phyloP scores from a whole-genome alignment of 768 basidiomycete genomes.

The Chiua virens region DNA sequence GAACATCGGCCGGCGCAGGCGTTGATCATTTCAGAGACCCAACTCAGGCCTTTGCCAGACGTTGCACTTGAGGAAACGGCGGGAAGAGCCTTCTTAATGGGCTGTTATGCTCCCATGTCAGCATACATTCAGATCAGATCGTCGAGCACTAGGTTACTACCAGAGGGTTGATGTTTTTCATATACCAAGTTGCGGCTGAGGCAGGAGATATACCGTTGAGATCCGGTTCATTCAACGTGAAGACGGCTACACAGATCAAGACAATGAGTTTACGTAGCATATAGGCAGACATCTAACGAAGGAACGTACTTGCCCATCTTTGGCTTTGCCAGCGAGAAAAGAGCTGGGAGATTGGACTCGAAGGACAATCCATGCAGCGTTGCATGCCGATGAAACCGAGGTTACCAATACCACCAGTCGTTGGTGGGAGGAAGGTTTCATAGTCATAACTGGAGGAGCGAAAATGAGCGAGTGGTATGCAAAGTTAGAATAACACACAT shows the following conservation, averaged over 20 bases:
- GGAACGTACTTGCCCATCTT: conserved; percentile 32
- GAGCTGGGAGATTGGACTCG: conserved; percentile 35
- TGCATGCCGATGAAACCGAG: no score
- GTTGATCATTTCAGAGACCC: conserved; percentile 35
- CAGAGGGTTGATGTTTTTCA: conserved; percentile 35
- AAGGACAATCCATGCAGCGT: conserved; percentile 31
- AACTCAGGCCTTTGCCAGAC: conserved; percentile 34
- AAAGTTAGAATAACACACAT: conserved; percentile 23
- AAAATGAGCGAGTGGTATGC: neutral
- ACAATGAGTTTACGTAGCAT: neutral
- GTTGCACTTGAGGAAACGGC: conserved; percentile 10
- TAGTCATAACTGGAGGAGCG: conserved; percentile 34
- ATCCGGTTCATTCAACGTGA: conserved; percentile 19
- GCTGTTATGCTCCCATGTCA: conserved; percentile 14
- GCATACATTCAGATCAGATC: neutral
- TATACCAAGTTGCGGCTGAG: conserved; percentile 38
- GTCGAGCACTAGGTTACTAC: conserved; percentile 15
- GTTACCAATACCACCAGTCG: no score
- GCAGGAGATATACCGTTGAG: conserved; percentile 26
- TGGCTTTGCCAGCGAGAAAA: conserved; percentile 32
- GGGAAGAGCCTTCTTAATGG: conserved; percentile 37
- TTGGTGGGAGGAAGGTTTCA: conserved; percentile 32
- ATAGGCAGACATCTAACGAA: no score
- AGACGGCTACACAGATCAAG: conserved; percentile 23
- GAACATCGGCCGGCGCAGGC: conserved; percentile 37